These are phyloP conservation scores for Cucumis sativus DNA, from an alignment of 306 rosid genomes.

Conservation along the genomic window DNA sequence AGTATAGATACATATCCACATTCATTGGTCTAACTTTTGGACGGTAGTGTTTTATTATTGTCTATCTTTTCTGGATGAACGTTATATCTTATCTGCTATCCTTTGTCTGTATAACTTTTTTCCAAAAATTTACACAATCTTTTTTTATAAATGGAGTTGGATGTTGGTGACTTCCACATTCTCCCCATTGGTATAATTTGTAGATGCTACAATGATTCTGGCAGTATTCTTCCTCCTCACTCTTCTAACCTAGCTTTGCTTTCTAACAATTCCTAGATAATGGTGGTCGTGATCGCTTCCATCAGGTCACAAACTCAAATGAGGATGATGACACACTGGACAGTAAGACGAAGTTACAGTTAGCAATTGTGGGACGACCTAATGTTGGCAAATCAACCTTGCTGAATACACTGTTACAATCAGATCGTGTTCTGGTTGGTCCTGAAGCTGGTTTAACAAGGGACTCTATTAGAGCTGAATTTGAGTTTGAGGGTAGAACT, in stretches of 20 bases:
- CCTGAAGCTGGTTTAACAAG: conserved; percentile 96
- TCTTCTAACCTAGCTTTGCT: background rate
- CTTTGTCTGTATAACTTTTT: background rate
- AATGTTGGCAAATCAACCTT: conserved; percentile 95
- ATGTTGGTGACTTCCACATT: background rate
- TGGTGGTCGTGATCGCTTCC: conserved; percentile 20
- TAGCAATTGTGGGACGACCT: conserved; percentile 94
- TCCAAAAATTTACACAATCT: background rate
- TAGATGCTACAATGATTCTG: background rate
- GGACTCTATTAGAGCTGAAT: conserved; percentile 87
- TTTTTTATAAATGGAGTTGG: background rate
- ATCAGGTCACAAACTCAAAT: conserved; percentile 16
- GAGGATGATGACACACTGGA: conserved; percentile 43
- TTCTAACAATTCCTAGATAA: conserved; percentile 24
- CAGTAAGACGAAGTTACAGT: conserved; percentile 63
- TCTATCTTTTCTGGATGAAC: background rate
- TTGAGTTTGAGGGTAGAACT: conserved; percentile 81
- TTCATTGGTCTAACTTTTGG: background rate
- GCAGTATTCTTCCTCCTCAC: background rate
- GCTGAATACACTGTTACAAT: conserved; percentile 72
- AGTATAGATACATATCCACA: background rate
- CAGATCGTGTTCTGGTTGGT: conserved; percentile 90
- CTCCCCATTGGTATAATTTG: background rate
- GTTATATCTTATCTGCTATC: background rate
- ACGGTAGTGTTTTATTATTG: background rate